Evolutionary conservation across 169 alveolate genomes (phyloP).

Genomic region (Plasmodium cynomolgi): DNA sequence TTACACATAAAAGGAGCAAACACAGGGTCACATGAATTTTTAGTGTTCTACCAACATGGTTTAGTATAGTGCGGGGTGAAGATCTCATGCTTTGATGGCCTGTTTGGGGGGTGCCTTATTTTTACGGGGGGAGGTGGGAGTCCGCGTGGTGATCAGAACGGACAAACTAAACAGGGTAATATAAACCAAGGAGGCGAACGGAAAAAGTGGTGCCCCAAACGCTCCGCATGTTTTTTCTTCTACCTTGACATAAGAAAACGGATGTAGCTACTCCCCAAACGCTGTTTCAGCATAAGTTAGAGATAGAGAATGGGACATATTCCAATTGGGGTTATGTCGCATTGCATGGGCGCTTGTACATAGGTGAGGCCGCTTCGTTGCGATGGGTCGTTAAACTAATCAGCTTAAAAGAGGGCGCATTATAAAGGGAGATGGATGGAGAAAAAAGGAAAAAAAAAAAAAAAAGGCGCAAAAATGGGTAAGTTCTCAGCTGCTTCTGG

Average conservation of each 20-base stretch:
- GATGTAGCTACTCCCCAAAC: neutral
- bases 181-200: neutral
- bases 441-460: neutral
- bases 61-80: conserved; percentile 6
- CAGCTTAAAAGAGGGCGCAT: neutral
- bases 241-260: neutral
- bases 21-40: conserved; percentile 23
- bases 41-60: conserved; percentile 61
- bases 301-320: neutral
- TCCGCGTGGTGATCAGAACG: neutral
- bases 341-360: neutral
- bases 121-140: neutral
- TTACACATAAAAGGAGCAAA: conserved; percentile 28
- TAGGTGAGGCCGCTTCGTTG: neutral
- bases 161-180: neutral
- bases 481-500: neutral
- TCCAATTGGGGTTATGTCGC: neutral
- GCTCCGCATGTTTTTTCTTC: neutral
- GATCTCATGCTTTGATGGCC: conserved; percentile 45
- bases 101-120: neutral
- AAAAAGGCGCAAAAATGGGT: neutral
- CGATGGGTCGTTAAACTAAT: neutral
- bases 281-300: neutral
- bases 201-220: neutral
- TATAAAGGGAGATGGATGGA: neutral